These are phyloP conservation scores for Arachnomyces sp. DNA, from an alignment of 2,329 filamentous ascomycete species.

Conservation along the genomic window DNA sequence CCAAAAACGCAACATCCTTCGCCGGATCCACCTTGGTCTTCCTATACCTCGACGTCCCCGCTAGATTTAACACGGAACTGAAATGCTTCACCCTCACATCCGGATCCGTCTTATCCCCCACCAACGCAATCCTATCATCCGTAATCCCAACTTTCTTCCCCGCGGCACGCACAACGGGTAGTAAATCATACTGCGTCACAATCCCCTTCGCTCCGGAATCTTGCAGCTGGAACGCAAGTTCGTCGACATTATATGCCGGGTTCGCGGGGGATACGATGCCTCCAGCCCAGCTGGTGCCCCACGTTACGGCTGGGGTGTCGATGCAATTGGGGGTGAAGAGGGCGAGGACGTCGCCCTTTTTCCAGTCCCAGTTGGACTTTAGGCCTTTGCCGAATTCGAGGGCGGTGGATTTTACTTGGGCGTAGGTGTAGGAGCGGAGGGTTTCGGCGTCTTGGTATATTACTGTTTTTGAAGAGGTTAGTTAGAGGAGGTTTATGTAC, in stretches of 20 bases:
- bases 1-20: conserved; percentile 72
- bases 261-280: conserved; percentile 80
- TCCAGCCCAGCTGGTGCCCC: conserved; percentile 76
- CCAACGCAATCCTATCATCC: conserved; percentile 63
- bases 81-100: conserved; percentile 49
- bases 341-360: conserved; percentile 73
- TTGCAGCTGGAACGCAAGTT: conserved; percentile 76
- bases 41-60: conserved; percentile 51
- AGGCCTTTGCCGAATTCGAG: conserved; percentile 75
- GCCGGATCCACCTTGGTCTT: conserved; percentile 57
- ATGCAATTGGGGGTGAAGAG: conserved; percentile 81
- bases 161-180: conserved; percentile 60
- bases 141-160: conserved; percentile 63
- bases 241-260: conserved; percentile 74
- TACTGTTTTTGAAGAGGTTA: conserved; percentile 41
- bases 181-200: conserved; percentile 62
- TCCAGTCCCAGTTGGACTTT: conserved; percentile 66
- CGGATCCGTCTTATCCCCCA: conserved; percentile 55
- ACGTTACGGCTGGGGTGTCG: conserved; percentile 69
- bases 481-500: background rate
- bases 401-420: conserved; percentile 57
- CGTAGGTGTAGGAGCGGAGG: conserved; percentile 61
- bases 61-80: conserved; percentile 58
- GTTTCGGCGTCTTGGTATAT: conserved; percentile 72
- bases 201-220: conserved; percentile 69